phyloP scores from a whole-genome alignment of 2,329 filamentous ascomycete species.

The Sporothrix luriei region DNA sequence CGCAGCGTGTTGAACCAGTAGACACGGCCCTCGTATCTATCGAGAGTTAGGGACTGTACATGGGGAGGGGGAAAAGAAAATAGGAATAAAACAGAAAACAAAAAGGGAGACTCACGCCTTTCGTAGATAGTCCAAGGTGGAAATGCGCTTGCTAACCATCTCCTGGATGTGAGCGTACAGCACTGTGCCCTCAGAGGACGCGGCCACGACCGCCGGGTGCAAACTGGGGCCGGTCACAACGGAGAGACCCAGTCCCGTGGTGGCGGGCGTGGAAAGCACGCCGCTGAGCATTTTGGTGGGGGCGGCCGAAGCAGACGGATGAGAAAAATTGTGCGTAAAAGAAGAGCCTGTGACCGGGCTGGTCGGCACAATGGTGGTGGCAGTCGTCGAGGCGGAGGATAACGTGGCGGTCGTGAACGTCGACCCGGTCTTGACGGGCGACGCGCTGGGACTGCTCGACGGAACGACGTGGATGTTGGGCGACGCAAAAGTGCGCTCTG shows the following conservation, averaged over 20 bases:
- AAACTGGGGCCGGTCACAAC: slow-evolving; percentile 12
- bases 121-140: slow-evolving; percentile 86
- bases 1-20: slow-evolving; percentile 99
- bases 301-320: not conserved
- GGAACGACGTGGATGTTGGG: slow-evolving; percentile 1
- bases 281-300: slow-evolving; percentile 4
- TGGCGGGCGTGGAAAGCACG: not conserved
- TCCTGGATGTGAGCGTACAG: slow-evolving; percentile 73
- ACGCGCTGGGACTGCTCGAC: not conserved
- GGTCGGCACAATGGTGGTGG: not conserved
- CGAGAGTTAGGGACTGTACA: not conserved
- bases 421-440: slow-evolving; percentile 15
- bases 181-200: slow-evolving; percentile 48
- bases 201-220: slow-evolving; percentile 31
- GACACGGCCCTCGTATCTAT: slow-evolving; percentile 85
- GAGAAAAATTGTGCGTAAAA: slow-evolving; percentile 9
- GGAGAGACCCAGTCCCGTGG: slow-evolving; percentile 20
- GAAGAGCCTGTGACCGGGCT: not conserved
- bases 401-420: not conserved
- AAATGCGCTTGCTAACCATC: slow-evolving; percentile 86
- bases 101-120: slow-evolving; percentile 70
- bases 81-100: slow-evolving; percentile 43
- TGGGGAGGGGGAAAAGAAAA: no score
- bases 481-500: not conserved
- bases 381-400: not conserved